Base-by-base conservation (phyloP, 192 early-diverging fungal species). In the Rhizoclosmatium globosum region DNA sequence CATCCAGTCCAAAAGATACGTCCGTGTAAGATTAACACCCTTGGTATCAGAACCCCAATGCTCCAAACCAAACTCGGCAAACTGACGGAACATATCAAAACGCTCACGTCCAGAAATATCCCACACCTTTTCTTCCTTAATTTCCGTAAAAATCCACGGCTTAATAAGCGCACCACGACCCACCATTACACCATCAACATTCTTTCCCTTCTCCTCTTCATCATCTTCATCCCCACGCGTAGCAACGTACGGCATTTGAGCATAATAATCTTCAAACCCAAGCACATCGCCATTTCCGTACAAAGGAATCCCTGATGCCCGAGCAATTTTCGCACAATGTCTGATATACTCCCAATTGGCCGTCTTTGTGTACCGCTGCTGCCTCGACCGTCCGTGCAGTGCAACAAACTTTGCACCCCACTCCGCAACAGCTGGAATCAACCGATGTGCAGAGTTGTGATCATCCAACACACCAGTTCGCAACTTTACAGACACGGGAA, bases 71-170 rank as follows among this genome's bases (percentile, higher is more conserved):
- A 88, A 95, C 38, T 90, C 76, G 13, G 90, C 91, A 87, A 92
- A 99, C 53, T 90, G 80, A 72, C 90, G 91, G 71, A 99, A 81
- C 47, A 99, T 93, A 65, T 97, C 98, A 59, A 99, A 89, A 19
- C 98, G 93, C 86, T 99, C 97, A 3, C 83, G 71, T 1, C 94
- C 89, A 42, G 92, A 92, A 69, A 99, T 99, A 77, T 99, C 98
- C 92, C 93, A 98, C 68, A 95, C 88, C 17, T 90, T 83, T 60
- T 92, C 89, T 47, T 93, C 91, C 72, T 94, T 91, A 76, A 99
- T 98, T 79, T 99, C 98, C 2, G 88, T 90, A 82, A 99, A 98
- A 1, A 99, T 89, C 98, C 98, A 99, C 3, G 98, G 98, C 87
- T 99, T 99, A 77, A 98, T 95, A 64, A 97, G 83, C 3, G 95